Evolutionary conservation across 768 basidiomycete genomes (phyloP), one percentile per base, ranked within the genome.

Genomic region (Cubamyces lactineus): DNA sequence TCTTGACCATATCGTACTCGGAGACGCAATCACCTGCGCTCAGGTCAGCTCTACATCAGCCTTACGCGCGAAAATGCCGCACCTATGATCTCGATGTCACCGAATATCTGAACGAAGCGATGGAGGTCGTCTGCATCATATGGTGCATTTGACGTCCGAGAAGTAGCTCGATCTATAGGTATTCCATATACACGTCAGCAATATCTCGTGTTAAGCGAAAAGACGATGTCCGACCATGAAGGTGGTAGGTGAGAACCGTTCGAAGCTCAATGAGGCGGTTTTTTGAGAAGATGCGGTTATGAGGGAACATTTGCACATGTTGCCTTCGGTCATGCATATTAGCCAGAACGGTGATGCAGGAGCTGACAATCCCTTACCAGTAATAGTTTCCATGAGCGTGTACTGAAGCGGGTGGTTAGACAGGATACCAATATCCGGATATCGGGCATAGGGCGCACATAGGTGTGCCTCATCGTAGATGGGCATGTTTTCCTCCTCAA

Each of bases 221-320:
- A 6, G 26, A 26, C 19, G 43, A 30, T 23, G 57, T 64, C 23
- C 19, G 11, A 72, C 68, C 69, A 46, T 55, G 51, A 0, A 65
- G 24, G 6, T 62, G 52, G 34, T 51, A 67, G 11, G n/a, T 59
- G 16, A 69, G 43, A 0, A 43, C 30, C 4, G 53, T 50, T 1
- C 38, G 53, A 0, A 69, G 39, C 17, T 67, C 61, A 5, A 61
- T 23, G 4, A 69, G 13, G 1, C 30, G 42, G 8, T 57, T 43
- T 12, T 43, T 24, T 2, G 47, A 12, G 11, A 66, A 28, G 2
- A 11, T 19, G 26, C 59, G 61, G n/a, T 63, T 28, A 48, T 63
- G 30, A 0, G 71, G 71, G 39, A 69, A 72, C 50, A 68, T 64
- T 19, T 57, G 48, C 2, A 69, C 61, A 45, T 72, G 71, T 4